phyloP scores from a whole-genome alignment of 78 protist genomes.

The Dictyostelium purpureum region DNA sequence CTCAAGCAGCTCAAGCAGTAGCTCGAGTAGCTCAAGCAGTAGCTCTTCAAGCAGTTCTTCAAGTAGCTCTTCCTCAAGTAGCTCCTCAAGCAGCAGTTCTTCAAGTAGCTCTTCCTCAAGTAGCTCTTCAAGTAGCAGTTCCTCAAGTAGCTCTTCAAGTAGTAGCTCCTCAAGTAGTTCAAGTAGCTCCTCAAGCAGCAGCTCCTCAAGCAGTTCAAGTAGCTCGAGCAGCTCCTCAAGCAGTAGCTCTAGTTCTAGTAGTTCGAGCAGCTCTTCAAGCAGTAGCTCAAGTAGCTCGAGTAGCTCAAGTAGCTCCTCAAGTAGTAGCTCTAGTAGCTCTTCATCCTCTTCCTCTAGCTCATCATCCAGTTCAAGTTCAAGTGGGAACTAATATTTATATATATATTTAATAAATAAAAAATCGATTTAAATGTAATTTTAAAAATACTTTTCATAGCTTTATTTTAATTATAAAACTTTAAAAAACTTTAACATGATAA shows the following conservation, averaged over 20 bases:
- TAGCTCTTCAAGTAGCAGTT: conserved; percentile 18
- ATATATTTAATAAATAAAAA: too few species aligned
- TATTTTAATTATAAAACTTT: too few species aligned
- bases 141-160: conserved; percentile 11
- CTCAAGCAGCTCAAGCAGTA: conserved; percentile 20
- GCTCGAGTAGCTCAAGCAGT: not conserved
- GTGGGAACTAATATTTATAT: too few species aligned
- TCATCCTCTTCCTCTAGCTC: not conserved
- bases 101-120: not conserved
- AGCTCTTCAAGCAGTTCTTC: conserved; percentile 13
- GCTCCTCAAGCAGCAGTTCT: not conserved
- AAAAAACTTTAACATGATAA: too few species aligned
- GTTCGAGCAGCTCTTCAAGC: conserved; percentile 25
- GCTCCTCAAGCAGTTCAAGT: conserved; percentile 16
- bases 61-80: conserved; percentile 2
- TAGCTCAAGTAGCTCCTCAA: conserved; percentile 32
- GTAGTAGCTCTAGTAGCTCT: not conserved
- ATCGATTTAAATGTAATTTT: too few species aligned
- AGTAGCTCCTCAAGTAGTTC: conserved; percentile 4
- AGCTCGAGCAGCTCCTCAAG: conserved; percentile 12
- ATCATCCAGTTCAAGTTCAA: conserved; percentile 15
- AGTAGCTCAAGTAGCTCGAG: not conserved
- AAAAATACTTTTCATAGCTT: too few species aligned
- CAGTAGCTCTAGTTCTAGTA: conserved; percentile 33
- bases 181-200: conserved; percentile 19